These are phyloP conservation scores for Myriosclerotinia curreyana DNA, from an alignment of 2,329 filamentous ascomycete genomes.

Conservation along the genomic window DNA sequence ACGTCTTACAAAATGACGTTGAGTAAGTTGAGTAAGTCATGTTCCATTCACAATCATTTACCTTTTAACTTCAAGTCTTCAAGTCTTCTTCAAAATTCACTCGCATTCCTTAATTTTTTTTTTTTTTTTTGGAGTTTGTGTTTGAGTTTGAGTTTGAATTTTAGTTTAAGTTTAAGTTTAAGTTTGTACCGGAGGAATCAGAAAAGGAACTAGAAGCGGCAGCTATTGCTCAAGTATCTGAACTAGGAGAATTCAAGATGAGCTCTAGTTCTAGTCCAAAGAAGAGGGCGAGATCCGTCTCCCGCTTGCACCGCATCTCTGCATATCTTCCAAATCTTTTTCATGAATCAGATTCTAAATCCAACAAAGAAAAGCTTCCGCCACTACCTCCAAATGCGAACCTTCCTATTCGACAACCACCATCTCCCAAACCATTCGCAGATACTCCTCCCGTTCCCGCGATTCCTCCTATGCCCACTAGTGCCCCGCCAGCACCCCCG, in stretches of 20 bases:
- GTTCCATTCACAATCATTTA: neutral
- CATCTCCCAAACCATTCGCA: conserved; percentile 6
- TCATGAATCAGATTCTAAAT: conserved; percentile 20
- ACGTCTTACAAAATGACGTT: conserved; percentile 20
- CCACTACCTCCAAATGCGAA: conserved; percentile 2
- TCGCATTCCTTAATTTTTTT: neutral
- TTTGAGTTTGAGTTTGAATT: neutral
- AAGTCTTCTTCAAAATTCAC: neutral
- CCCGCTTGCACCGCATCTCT: conserved; percentile 20
- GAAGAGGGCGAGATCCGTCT: conserved; percentile 19
- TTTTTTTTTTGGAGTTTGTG: neutral
- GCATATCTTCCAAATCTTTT: conserved; percentile 20
- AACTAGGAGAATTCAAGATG: conserved; percentile 19
- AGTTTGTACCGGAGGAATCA: neutral
- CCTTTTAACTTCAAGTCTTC: neutral
- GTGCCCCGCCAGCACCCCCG: conserved; percentile 6
- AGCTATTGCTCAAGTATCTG: neutral
- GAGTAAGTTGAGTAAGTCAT: conserved; percentile 23
- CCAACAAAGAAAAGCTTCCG: conserved; percentile 15
- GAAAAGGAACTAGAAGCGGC: neutral
- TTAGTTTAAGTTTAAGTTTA: too few relatives aligned
- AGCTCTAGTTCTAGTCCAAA: conserved; percentile 22
- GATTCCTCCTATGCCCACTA: conserved; percentile 4
- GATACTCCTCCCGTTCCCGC: conserved; percentile 5
- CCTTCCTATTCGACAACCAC: neutral